Conservation (phyloP, 2,329 filamentous ascomycete genomes). For the Ophiostoma himal-ulmi region DNA sequence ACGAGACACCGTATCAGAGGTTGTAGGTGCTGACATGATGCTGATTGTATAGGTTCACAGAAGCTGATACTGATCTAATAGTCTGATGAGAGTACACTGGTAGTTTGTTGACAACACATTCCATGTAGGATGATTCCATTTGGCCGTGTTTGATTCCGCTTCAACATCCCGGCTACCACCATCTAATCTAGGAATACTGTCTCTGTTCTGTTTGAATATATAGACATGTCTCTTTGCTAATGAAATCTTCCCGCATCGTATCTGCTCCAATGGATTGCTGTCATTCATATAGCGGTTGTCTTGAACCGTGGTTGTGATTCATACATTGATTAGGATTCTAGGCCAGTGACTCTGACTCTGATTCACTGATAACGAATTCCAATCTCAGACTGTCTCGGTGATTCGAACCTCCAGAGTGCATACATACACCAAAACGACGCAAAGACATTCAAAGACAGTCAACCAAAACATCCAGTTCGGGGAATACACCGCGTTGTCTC, state of each 20-base stretch:
- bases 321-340: background rate
- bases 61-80: background rate
- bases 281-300: background rate
- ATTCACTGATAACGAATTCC: background rate
- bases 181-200: too few relatives aligned
- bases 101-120: too few relatives aligned
- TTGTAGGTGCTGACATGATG: too few relatives aligned
- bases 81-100: too few relatives aligned
- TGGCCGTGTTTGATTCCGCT: too few relatives aligned
- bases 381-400: background rate
- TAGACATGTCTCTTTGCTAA: background rate
- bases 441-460: background rate
- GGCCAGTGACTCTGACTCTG: background rate
- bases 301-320: background rate
- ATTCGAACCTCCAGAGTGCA: background rate
- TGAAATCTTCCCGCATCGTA: background rate
- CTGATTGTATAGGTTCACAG: background rate
- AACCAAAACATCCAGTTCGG: background rate
- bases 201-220: background rate
- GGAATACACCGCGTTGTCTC: slow-evolving; percentile 16
- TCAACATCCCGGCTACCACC: too few relatives aligned
- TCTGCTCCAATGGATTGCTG: background rate
- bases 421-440: background rate
- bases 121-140: too few relatives aligned
- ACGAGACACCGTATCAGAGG: too few relatives aligned